Evolutionary conservation across 2,329 filamentous ascomycete genomes (phyloP).

Genomic region (Aureobasidium sp.): DNA sequence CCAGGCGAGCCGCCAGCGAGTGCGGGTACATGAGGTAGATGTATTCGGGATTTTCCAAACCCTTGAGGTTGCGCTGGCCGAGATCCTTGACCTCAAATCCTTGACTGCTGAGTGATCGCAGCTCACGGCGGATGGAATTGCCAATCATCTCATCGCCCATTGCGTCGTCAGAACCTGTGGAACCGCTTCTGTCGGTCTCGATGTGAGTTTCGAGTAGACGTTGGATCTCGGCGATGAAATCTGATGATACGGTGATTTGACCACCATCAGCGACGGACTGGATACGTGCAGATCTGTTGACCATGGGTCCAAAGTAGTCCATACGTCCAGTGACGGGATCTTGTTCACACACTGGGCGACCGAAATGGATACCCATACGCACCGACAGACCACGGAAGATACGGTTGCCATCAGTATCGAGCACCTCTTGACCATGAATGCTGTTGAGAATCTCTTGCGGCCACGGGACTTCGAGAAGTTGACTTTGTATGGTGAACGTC

Average conservation of each 20-base stretch:
- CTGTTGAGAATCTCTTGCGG: constrained; percentile 86
- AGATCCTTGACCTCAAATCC: constrained; percentile 97
- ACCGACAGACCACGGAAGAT: constrained; percentile 94
- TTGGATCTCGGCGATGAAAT: constrained; percentile 95
- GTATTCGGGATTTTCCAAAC: constrained; percentile 91
- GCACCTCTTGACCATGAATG: constrained; percentile 71
- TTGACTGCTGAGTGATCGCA: constrained; percentile 77
- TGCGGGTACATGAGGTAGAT: constrained; percentile 95
- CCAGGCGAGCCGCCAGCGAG: constrained; percentile 70
- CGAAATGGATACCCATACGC: constrained; percentile 96
- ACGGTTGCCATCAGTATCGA: constrained; percentile 74
- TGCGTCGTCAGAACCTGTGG: constrained; percentile 62
- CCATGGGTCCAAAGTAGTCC: constrained; percentile 99
- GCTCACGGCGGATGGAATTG: constrained; percentile 75
- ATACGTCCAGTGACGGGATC: constrained; percentile 96
- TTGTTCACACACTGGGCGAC: constrained; percentile 85
- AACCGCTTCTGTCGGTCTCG: constrained; percentile 66
- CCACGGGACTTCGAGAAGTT: constrained; percentile 84
- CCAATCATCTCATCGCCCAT: constrained; percentile 67
- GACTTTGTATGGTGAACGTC: constrained; percentile 89
- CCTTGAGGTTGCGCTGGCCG: constrained; percentile 90
- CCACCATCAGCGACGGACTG: constrained; percentile 91
- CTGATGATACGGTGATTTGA: constrained; percentile 91
- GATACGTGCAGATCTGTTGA: constrained; percentile 92
- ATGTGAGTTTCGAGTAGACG: constrained; percentile 82